Base-by-base conservation (phyloP, 441 rosid genomes). In the Hypseocharis bilobata region DNA sequence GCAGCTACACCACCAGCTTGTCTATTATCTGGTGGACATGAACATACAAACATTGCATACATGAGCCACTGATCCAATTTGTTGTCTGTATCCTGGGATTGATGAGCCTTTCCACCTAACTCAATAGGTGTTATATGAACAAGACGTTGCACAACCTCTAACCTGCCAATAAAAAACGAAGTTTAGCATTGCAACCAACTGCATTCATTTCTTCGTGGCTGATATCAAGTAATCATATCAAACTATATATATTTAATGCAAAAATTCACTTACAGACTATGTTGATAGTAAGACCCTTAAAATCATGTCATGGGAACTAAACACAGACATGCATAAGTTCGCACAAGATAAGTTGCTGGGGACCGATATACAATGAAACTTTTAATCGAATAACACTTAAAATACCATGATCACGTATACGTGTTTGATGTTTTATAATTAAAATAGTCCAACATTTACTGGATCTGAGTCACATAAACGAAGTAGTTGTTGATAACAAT, bases 11-110 rank as follows among this genome's bases (percentile, higher is more conserved):
- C 86, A 64, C 95, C 91, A 49, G 87, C 78, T 77, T 89, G 96
- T 82, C 80, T 85, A 62, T 81, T 78, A 80, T 91, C 96, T 49
- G 93, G 97, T 40, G 96, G 98, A 69, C 99, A 94, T 13, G 99
- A 91, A 78, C 99, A 94, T 56, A 94, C 86, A 77, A 91, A 94
- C 90, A 89, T 86, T 60, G 98, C 90, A 78, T 94, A 94, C 82
- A 94, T 79, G 66, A 91, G 93, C 99, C 99, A 91, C 75, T 94
- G 99, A 76, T 94, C 99, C 78, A 87, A 86, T 80, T 91, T 91
- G 74, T 77, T 85, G 77, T 94, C 99, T 44, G 83, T 82, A 80
- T 94, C 99, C 80, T 85, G 98, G 59, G 95, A 81, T 73, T 86
- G 93, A 78, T 75, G 83, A 72, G 96, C 92, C 83, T 87, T 94